These are phyloP conservation scores for Phaffia tasmanica DNA, from an alignment of 768 basidiomycete genomes.

Conservation along the genomic window DNA sequence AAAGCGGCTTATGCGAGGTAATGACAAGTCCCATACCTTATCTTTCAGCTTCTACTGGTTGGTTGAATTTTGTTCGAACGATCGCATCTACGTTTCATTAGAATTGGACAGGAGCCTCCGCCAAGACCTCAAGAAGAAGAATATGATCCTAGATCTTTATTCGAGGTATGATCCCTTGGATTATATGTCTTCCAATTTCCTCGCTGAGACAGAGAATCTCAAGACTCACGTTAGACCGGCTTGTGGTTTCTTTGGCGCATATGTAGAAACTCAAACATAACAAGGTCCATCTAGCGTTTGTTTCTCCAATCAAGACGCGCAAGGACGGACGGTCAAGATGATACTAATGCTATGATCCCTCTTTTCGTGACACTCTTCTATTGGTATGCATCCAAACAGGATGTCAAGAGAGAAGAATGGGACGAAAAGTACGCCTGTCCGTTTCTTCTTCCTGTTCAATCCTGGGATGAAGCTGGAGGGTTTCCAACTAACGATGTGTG, in stretches of 20 bases:
- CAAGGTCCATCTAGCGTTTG: constrained; percentile 30
- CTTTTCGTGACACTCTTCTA: neutral
- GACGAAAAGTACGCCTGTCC: constrained; percentile 32
- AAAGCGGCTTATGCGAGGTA: neutral
- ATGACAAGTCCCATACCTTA: neutral
- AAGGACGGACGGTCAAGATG: neutral
- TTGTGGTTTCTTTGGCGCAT: neutral
- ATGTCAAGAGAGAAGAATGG: constrained; percentile 39
- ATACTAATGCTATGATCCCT: neutral
- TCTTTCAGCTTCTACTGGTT: neutral
- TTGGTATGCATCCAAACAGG: constrained; percentile 26
- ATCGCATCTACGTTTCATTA: constrained; percentile 16
- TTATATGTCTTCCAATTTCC: neutral
- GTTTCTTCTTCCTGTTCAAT: neutral
- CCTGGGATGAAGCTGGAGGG: constrained; percentile 34
- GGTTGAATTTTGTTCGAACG: too few species aligned
- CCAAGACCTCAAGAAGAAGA: constrained; percentile 30
- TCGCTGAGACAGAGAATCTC: neutral
- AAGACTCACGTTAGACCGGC: neutral
- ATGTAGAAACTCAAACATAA: constrained; percentile 33
- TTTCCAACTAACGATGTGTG: neutral
- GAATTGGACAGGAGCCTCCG: constrained; percentile 40
- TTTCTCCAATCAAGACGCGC: neutral
- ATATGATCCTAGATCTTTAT: constrained; percentile 39
- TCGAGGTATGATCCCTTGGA: constrained; percentile 31